phyloP scores from a whole-genome alignment of 805 yeast species.

The Komagataella mondaviorum region DNA sequence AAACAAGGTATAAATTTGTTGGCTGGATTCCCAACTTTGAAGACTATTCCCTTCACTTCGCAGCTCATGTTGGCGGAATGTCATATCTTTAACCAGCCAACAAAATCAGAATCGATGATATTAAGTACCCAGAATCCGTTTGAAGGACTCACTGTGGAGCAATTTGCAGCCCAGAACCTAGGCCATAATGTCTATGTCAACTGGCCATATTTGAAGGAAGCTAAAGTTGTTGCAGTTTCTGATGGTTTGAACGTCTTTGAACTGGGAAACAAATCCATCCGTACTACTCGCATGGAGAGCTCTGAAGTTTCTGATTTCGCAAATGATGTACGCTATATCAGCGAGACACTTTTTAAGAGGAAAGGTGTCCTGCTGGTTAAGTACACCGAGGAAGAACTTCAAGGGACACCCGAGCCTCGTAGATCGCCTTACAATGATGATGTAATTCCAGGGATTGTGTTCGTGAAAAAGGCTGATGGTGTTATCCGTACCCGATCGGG shows the following conservation, averaged over 20 bases:
- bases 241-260: constrained; percentile 26
- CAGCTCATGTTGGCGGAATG: constrained; percentile 50
- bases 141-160: constrained; percentile 41
- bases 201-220: constrained; percentile 89
- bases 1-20: constrained; percentile 53
- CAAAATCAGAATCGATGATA: constrained; percentile 72
- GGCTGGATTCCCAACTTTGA: constrained; percentile 85
- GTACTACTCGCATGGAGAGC: constrained; percentile 25
- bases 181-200: constrained; percentile 57
- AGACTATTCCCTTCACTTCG: constrained; percentile 48
- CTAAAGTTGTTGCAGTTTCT: constrained; percentile 48
- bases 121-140: constrained; percentile 44
- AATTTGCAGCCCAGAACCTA: constrained; percentile 49
- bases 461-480: constrained; percentile 70
- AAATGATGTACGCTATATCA: constrained; percentile 24
- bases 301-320: constrained; percentile 34
- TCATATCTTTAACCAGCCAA: constrained; percentile 71
- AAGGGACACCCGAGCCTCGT: constrained; percentile 6
- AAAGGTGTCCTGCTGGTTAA: constrained; percentile 51
- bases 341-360: constrained; percentile 27
- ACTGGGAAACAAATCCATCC: not conserved
- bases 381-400: constrained; percentile 3
- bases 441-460: constrained; percentile 39
- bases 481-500: constrained; percentile 58
- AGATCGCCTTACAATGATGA: constrained; percentile 4